Evolutionary conservation across 371 early-diverging fungal species (phyloP), one percentile per base, ranked within the genome.

Genomic region (Circinella minor): DNA sequence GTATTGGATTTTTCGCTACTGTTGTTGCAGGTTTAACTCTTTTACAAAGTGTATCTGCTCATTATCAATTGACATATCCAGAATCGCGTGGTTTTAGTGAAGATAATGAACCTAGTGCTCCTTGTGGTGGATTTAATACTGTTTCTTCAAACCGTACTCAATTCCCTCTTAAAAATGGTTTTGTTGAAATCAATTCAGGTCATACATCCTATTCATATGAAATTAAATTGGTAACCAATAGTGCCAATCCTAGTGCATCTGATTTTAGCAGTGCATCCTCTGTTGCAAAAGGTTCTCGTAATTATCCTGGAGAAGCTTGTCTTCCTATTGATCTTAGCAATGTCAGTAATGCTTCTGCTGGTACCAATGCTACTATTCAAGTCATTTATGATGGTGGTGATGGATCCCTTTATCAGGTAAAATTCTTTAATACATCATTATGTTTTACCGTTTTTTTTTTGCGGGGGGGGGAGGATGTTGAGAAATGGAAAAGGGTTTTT

Each of bases 311-410:
- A 48, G 63, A 74, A 10, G 67, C 78, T 36, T 89, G 89, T 70
- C 61, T 89, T 18, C 74, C 82, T 10, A 55, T 84, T 15, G 73
- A 84, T 61, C 62, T 88, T 10, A 63, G 74, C 27, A 61, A 61
- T 14, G 71, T 75, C 15, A 38, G 78, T 37, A 73, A 63, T 27
- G 78, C 81, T 15, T 73, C 70, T 27, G 74, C 79, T 54, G 88
- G 89, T 13, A 70, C 77, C 63, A 82, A 80, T 61, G 89, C 84
- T 36, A 88, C 89, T 37, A 68, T 90, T 49, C 90, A 88, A 71
- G 64, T 89, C 34, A 64, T 81, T 7, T 89, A 79, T 66, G 81
- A 87, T 57, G 89, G 83, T 27, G 89, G 89, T 36, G 89, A 90
- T 71, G 81, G 81, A 18, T 67, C 68, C 13, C 74, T 90, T 20